Conservation (phyloP, 1,284 basidiomycete genomes). For the Moesziomyces aphidis region DNA sequence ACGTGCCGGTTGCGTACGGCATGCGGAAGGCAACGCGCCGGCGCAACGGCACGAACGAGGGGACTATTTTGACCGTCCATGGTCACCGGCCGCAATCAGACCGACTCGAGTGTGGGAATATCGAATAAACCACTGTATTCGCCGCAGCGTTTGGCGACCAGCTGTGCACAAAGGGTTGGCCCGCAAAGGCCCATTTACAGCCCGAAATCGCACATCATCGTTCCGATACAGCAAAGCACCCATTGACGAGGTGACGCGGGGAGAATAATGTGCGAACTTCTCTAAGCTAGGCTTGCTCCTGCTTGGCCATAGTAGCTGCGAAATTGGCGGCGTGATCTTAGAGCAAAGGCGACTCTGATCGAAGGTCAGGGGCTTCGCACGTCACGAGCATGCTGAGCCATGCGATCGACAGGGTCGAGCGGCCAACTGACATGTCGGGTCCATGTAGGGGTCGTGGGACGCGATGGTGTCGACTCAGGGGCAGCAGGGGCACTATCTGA, state of each 20-base stretch:
- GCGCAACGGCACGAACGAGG: conserved; percentile 7
- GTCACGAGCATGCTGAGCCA: not conserved
- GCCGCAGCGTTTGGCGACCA: not conserved
- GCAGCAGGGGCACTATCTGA: too few species aligned
- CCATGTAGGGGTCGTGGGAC: conserved; percentile 5
- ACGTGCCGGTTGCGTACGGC: not conserved
- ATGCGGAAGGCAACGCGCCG: not conserved
- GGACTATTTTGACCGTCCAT: not conserved
- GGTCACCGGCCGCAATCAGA: conserved; percentile 5
- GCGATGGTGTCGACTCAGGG: not conserved
- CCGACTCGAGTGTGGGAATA: conserved; percentile 21
- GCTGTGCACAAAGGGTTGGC: not conserved
- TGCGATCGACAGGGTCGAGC: conserved; percentile 14
- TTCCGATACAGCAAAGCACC: not conserved
- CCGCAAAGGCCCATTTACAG: too few species aligned
- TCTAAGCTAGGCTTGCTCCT: too few species aligned
- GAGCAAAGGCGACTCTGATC: not conserved
- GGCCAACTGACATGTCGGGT: conserved; percentile 9
- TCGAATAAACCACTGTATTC: not conserved
- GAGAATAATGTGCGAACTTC: too few species aligned
- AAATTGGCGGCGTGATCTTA: not conserved
- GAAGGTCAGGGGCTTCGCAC: too few species aligned
- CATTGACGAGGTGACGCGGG: not conserved
- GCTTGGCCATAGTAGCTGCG: too few species aligned
- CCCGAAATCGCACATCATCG: not conserved